Base-by-base conservation (phyloP, 768 basidiomycete species). In the Ephemerocybe angulata region DNA sequence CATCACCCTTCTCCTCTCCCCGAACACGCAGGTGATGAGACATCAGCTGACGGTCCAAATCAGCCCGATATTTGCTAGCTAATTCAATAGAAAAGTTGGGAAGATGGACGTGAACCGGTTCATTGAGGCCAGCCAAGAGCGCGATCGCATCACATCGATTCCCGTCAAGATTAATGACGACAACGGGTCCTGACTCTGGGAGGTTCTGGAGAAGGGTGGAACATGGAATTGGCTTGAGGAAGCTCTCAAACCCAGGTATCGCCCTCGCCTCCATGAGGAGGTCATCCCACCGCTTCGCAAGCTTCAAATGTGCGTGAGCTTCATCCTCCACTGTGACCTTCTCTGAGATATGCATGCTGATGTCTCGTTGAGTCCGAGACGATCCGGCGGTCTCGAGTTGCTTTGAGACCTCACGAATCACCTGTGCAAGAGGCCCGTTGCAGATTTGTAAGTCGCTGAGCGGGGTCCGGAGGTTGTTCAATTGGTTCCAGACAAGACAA, bases 401-500 rank as follows among this genome's bases (percentile, higher is more conserved):
- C n/a, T n/a, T n/a, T n/a, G n/a, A n/a, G n/a, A n/a, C n/a, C n/a
- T n/a, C n/a, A n/a, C n/a, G n/a, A n/a, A n/a, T n/a, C n/a, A n/a
- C n/a, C n/a, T n/a, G n/a, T n/a, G n/a, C n/a, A n/a, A n/a, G n/a
- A n/a, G n/a, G n/a, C n/a, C n/a, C n/a, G n/a, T n/a, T n/a, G n/a
- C n/a, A n/a, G n/a, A n/a, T n/a, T n/a, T n/a, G n/a, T n/a, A n/a
- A n/a, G n/a, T n/a, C n/a, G n/a, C n/a, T n/a, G n/a, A n/a, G n/a
- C n/a, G n/a, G n/a, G n/a, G n/a, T n/a, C n/a, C n/a, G n/a, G n/a
- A n/a, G n/a, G n/a, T n/a, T n/a, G n/a, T n/a, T n/a, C n/a, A n/a
- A n/a, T n/a, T n/a, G n/a, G n/a, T n/a, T 58, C 68, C 70, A 70
- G 7, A 65, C 54, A 10, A 68, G 49, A 22, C 62, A 63, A 3